phyloP scores from a whole-genome alignment of 495 filamentous ascomycete genomes.

The Hyaloscypha hepaticicola region DNA sequence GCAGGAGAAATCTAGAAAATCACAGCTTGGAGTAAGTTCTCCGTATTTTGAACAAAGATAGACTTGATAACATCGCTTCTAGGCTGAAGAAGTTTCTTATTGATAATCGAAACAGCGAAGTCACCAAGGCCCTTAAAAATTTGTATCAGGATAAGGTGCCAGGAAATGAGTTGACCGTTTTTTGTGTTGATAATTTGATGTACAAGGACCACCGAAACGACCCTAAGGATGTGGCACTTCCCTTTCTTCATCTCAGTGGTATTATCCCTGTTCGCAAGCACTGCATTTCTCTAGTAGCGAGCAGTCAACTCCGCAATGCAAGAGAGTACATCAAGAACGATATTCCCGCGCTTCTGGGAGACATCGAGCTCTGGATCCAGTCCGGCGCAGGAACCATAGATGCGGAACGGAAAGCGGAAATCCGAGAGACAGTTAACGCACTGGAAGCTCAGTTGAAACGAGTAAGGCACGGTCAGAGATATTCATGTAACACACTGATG shows the following conservation, averaged over 20 bases:
- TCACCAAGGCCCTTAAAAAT: slow-evolving; percentile 28
- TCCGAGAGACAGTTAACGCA: slow-evolving; percentile 30
- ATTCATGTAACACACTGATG: neutral
- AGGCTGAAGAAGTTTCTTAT: slow-evolving; percentile 35
- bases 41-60: neutral
- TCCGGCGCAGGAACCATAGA: slow-evolving; percentile 36
- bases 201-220: slow-evolving; percentile 39
- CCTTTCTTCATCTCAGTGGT: slow-evolving; percentile 38
- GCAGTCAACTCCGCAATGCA: slow-evolving; percentile 35
- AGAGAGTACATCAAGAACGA: slow-evolving; percentile 36
- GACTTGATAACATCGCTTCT: slow-evolving; percentile 4
- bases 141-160: slow-evolving; percentile 31
- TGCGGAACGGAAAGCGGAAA: slow-evolving; percentile 34
- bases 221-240: slow-evolving; percentile 24
- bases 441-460: slow-evolving; percentile 28
- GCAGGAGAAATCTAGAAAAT: too few species aligned
- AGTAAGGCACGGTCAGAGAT: slow-evolving; percentile 18
- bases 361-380: slow-evolving; percentile 41
- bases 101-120: slow-evolving; percentile 34
- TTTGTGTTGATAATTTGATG: slow-evolving; percentile 39
- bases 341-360: slow-evolving; percentile 36
- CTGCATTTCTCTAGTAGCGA: slow-evolving; percentile 40
- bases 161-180: slow-evolving; percentile 31
- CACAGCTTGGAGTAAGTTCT: slow-evolving; percentile 16
- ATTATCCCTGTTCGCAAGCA: slow-evolving; percentile 36